A percentile compares a stretch with the other conserved stretches of the same genome.
These are phyloP conservation scores for Carex kokanica DNA, from an alignment of 176 grass and related monocot species.

Conservation along the genomic window DNA sequence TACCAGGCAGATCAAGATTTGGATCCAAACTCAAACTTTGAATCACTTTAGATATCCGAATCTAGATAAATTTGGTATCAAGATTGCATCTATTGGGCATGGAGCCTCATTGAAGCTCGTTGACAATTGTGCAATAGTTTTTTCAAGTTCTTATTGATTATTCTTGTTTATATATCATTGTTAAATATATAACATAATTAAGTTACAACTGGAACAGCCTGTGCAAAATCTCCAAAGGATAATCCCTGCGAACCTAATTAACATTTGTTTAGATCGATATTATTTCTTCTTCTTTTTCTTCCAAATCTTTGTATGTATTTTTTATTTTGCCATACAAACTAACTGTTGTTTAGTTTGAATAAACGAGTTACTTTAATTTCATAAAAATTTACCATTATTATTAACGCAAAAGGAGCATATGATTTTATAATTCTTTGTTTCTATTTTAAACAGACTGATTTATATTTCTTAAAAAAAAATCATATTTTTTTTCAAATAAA, in stretches of 20 bases:
- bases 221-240: neutral
- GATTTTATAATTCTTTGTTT: neutral
- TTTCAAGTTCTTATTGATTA: neutral
- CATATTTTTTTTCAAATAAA: too few relatives aligned
- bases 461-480: too few relatives aligned
- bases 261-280: neutral
- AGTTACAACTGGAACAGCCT: conserved; percentile 4
- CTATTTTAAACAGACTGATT: too few relatives aligned
- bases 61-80: too few relatives aligned
- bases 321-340: neutral
- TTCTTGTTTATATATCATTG: neutral
- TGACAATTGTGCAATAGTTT: neutral
- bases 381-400: too few relatives aligned
- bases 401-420: too few relatives aligned
- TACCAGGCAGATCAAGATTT: too few relatives aligned
- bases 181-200: neutral
- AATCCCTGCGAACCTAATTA: neutral
- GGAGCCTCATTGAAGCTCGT: neutral
- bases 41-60: too few relatives aligned
- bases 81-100: too few relatives aligned
- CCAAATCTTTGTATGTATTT: neutral
- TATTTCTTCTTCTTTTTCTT: neutral
- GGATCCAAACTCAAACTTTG: too few relatives aligned
- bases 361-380: neutral
- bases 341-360: neutral